Evolutionary conservation across 345 rosid species (phyloP), one percentile per base, ranked within the genome.

Genomic region (Diplotaxis tenuifolia): DNA sequence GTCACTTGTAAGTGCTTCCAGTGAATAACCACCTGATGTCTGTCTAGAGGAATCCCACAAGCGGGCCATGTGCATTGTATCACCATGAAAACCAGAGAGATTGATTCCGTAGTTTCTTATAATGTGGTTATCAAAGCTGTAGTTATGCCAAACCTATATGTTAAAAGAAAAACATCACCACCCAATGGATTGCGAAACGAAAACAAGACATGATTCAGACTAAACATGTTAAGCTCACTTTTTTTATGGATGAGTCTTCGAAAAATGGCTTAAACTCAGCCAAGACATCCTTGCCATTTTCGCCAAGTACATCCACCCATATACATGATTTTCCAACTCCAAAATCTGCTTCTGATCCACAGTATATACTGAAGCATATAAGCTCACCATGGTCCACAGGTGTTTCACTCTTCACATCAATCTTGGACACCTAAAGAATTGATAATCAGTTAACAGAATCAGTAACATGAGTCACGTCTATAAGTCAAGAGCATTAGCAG

Each of bases 11-110:
- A 95, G 97, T 62, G 92, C 97, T 86, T 92, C 98, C 67, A 95
- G 97, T 64, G 97, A 89, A 81, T 95, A 95, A 8, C 96, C 99
- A 82, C 99, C 98, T 0, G 63, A 74, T 53, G 79, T 81, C 38
- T 82, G 85, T 72, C 98, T 84, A n/a, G 97, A 87, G 25, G 99
- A 90, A 84, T 95, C 85, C 96, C 97, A 92, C 56, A 92, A 76
- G 18, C 97, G 84, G 49, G 99, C 99, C 99, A 95, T 92, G 86
- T 92, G 99, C 93, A 95, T 89, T 65, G 99, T 95, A 75, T 95
- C 99, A 5, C 96, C 99, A 78, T 90, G 88, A 82, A 95, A 95
- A 36, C 99, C 99, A 81, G 85, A 79, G 70, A 95, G 76, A 78
- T 84, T 76, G 65, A 95, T 60, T 38, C 89, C 93, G 70, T 92